Base-by-base conservation (phyloP, 805 yeast species). In the Candida orba region DNA sequence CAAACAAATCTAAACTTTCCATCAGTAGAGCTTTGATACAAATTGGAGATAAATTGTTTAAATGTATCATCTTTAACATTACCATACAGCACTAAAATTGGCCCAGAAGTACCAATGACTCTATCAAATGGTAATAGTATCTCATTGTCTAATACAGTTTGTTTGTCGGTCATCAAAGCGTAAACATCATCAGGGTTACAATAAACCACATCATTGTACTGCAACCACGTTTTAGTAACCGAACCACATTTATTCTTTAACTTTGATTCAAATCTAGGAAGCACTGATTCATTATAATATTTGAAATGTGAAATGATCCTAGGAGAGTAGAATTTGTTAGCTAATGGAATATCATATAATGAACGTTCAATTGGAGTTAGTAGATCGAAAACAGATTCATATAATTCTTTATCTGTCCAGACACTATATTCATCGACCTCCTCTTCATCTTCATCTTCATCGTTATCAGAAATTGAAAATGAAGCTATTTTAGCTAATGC, bases 1-100 rank as follows among this genome's bases (percentile, higher is more conserved):
- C 95, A 77, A 3, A 81, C 75, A 58, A 86, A 84, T 39, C 84
- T 71, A 24, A 89, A 57, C 54, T 85, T 84, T 0, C 85, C 91
- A 3, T 68, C 59, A 14, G 64, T 54, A 0, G 95, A 82, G 45
- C 80, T 78, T 33, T 75, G 72, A 46, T 68, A 72, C 41, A 91
- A 62, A 45, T 78, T 73, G 13, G 67, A 58, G 53, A 86, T 79
- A 64, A 84, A 81, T 6, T 65, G 65, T 14, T 66, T 65, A 52
- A 88, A 83, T 4, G 67, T 62, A 0, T 55, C 59, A n/a, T 75
- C 68, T 6, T 58, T 49, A 9, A 79, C 67, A 52, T 82, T 80
- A 13, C 90, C 95, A 53, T 88, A 87, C 3, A 90, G 64, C 0
- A 80, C 59, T 15, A 83, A 67, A 34, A 79, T 44, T 0, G 93